Evolutionary conservation across 2,329 filamentous ascomycete genomes (phyloP), one percentile per base, ranked within the genome.

Genomic region (Endothia cerciana): DNA sequence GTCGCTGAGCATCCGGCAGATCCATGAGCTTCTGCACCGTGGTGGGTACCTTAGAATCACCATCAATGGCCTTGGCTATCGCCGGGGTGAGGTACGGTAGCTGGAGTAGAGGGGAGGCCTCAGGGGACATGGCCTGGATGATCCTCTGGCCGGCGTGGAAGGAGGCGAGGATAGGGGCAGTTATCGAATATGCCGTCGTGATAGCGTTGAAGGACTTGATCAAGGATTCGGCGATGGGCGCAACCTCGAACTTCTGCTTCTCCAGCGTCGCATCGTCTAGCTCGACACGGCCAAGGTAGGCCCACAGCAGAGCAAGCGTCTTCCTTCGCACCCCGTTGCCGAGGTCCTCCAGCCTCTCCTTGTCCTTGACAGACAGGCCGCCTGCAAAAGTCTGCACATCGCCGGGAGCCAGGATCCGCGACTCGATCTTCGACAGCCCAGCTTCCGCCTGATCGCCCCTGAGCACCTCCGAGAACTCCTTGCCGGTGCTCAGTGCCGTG

Each of bases 21-120:
- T 88, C 85, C 93, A 99, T 96, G 76, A 97, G 97, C 72, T 91
- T 87, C 76, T 97, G 93, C 22, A 99, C 84, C 7, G 87, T 89
- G 72, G 93, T 79, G 77, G 94, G 93, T 11, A 84, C 84, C 77
- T 91, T 92, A 30, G 90, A 86, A 72, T 91, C 89, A 63, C 90
- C 89, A 77, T 96, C 91, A 41, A 94, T 85, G 22, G 88, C 87
- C 71, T 84, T 83, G 62, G 85, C 87, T 51, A 90, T 81, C 58
- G 81, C 82, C 25, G 90, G 84, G 19, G 89, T 95, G 78, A 98
- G 91, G 77, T 96, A 83, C 17, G 95, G 95, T 15, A 99, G 87
- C 80, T 99, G 95, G 60, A 97, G 88, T 51, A 99, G 89, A 3
- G 95, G 94, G 13, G 94, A 96, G 2, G 90, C 87, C 70, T 87